Evolutionary conservation across 2,329 filamentous ascomycete species (phyloP), one percentile per base, ranked within the genome.

Genomic region (Hypoxylon sp.): DNA sequence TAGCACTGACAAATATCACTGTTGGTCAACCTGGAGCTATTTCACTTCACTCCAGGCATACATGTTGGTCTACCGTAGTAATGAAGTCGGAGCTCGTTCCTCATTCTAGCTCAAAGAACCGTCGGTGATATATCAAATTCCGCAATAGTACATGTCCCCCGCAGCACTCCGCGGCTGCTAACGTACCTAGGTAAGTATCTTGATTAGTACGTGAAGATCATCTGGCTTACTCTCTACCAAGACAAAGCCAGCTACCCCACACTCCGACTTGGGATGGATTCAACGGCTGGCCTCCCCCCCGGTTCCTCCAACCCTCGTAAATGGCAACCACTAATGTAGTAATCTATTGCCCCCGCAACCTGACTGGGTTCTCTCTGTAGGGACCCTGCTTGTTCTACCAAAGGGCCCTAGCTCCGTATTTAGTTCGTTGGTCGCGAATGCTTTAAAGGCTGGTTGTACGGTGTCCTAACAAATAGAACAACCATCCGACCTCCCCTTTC

Each of bases 121-220:
- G 9, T 70, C 67, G 67, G 67, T 7, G 34, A 29, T 70, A 63
- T 48, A 68, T 63, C 59, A 68, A 68, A 23, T 14, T 55, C 67
- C 67, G 67, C 41, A 34, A n/a, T 25, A 37, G 29, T 60, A 53
- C 57, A 27, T 39, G 21, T 52, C 58, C 65, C 65, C 65, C 65
- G 53, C 65, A 61, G 55, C 46, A 32, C 43, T 46, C 58, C 58
- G 32, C 58, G 48, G 3, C 41, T 63, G 62, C 53, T 65, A 61
- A 45, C 30, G 51, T 45, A n/a, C n/a, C n/a, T 53, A 54, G 50
- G 50, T 50, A 54, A 3, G 45, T 50, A 48, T 58, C 48, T 41
- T 34, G 47, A 48, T 37, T 57, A 47, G 50, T 37, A 27, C 21
- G 39, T 14, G 55, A 48, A 51, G 64, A 69, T 63, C 57, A 43